A percentile compares a stretch with the other conserved stretches of the same genome.
phyloP scores from a whole-genome alignment of 345 rosid species.

The Ceriops zippeliana region DNA sequence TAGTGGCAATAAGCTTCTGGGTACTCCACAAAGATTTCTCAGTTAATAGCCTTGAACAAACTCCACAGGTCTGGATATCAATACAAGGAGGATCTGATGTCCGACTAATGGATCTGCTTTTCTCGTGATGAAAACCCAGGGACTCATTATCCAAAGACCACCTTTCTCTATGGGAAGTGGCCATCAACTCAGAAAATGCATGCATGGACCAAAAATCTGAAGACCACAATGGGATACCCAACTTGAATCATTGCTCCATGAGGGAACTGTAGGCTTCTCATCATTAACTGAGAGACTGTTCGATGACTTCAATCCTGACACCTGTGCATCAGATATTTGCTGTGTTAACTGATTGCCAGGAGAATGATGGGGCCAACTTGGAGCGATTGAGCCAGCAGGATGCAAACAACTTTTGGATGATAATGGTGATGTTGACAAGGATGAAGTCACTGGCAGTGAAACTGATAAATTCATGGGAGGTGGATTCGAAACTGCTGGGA shows the following conservation, averaged over 20 bases:
- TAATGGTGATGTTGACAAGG: conserved; percentile 42
- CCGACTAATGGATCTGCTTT: conserved; percentile 42
- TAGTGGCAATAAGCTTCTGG: conserved; percentile 60
- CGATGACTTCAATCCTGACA: conserved; percentile 43
- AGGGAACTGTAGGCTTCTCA: conserved; percentile 43
- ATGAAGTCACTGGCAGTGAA: conserved; percentile 66
- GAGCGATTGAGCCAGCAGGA: conserved; percentile 41
- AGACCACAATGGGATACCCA: conserved; percentile 52
- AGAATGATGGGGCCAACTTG: conserved; percentile 39
- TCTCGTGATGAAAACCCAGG: conserved; percentile 46
- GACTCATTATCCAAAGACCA: conserved; percentile 62
- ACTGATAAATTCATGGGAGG: conserved; percentile 54
- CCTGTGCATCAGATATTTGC: conserved; percentile 41
- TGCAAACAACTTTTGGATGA: conserved; percentile 49
- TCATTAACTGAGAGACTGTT: conserved; percentile 35
- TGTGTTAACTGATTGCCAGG: conserved; percentile 33
- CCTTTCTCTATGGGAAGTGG: conserved; percentile 56
- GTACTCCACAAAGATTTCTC: conserved; percentile 78
- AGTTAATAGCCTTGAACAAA: conserved; percentile 74
- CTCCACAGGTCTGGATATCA: conserved; percentile 74
- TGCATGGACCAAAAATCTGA: conserved; percentile 84
- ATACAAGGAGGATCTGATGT: conserved; percentile 38
- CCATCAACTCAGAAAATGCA: conserved; percentile 76
- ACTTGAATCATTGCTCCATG: conserved; percentile 52
- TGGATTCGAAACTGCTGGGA: conserved; percentile 40